Base-by-base conservation (phyloP, 768 basidiomycete species). In the Exidia glandulosa region DNA sequence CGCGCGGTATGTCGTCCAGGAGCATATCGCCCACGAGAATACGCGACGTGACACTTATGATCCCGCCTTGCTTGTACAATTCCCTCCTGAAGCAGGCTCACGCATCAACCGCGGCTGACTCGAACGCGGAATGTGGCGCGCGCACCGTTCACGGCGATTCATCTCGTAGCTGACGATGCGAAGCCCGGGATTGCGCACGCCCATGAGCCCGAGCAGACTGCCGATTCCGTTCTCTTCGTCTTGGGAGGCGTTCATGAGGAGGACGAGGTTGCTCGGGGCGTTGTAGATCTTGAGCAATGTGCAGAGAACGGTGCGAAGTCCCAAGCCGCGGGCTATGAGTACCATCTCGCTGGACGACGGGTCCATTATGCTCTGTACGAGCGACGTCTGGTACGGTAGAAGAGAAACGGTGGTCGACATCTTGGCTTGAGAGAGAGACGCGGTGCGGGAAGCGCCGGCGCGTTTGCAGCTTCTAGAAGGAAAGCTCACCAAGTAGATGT, bases 21-120 rank as follows among this genome's bases (percentile, higher is more conserved):
- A 99, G 74, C 84, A 98, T 89, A 69, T 99, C 96, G 58, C 95
- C 94, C 27, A 95, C 88, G 13, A 98, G 76, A 64, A 99, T 98
- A 23, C 91, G 85, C 29, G 91, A 94, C 0, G 96, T 98, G 32
- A 97, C 87, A 6, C 90, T 90, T 56, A 98, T 79, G 1, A 98
- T 76, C 3, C 94, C 94, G 3, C 95, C 95, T 61, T 81, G 79
- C 62, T 87, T 86, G 75, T 97, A 97, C 58, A 97, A 71, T 41
- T 82, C 81, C 73, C 92, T 87, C 66, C 94, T 91, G 73, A 56
- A 36, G n/a, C 16, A 30, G n/a, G 32, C 56, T 41, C 57, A 2
- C 30, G 25, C 50, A 54, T 23, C 7, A 19, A 25, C 37, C 27
- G 23, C 30, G 25, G 30, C 56, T 48, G 29, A n/a, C n/a, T n/a